Conservation (phyloP, 2,329 filamentous ascomycete species). For the Fusarium sp. region DNA sequence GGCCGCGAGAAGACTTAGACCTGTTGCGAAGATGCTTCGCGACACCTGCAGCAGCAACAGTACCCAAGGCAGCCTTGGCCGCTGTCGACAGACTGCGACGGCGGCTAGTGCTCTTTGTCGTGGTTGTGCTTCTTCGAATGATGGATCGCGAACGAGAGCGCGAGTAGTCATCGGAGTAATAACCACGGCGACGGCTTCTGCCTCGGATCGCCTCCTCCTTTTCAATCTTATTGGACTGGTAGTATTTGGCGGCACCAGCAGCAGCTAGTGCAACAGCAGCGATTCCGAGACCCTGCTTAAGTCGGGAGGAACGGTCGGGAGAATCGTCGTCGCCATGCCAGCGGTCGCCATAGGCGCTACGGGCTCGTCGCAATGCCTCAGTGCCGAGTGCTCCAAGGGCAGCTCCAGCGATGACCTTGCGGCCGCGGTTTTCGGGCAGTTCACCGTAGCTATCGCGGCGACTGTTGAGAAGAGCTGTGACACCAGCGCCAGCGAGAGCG, state of each 20-base stretch:
- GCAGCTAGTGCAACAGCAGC: conserved; percentile 72
- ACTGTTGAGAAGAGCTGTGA: conserved; percentile 68
- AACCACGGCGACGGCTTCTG: conserved; percentile 60
- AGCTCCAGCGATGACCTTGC: conserved; percentile 70
- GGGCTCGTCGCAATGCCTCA: conserved; percentile 68
- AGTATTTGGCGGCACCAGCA: conserved; percentile 73
- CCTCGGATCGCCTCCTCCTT: conserved; percentile 69
- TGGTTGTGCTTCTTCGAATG: conserved; percentile 48
- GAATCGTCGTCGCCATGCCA: conserved; percentile 54
- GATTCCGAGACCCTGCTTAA: conserved; percentile 71
- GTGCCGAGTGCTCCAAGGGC: conserved; percentile 72
- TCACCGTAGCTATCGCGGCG: conserved; percentile 64
- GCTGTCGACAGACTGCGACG: conserved; percentile 60
- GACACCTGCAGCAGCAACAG: conserved; percentile 67
- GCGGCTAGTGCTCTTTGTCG: conserved; percentile 54
- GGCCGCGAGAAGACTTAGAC: conserved; percentile 55
- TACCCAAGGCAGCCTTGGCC: conserved; percentile 69
- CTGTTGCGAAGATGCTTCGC: conserved; percentile 68
- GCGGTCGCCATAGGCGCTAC: conserved; percentile 69
- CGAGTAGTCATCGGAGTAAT: conserved; percentile 57
- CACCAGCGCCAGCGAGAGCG: conserved; percentile 71
- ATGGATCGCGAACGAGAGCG: conserved; percentile 56
- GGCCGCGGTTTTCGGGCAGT: conserved; percentile 62
- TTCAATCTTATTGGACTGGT: conserved; percentile 68
- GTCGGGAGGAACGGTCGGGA: conserved; percentile 57